These are phyloP conservation scores for Fraxinus paxiana DNA, from an alignment of 305 asterid genomes.

Conservation along the genomic window DNA sequence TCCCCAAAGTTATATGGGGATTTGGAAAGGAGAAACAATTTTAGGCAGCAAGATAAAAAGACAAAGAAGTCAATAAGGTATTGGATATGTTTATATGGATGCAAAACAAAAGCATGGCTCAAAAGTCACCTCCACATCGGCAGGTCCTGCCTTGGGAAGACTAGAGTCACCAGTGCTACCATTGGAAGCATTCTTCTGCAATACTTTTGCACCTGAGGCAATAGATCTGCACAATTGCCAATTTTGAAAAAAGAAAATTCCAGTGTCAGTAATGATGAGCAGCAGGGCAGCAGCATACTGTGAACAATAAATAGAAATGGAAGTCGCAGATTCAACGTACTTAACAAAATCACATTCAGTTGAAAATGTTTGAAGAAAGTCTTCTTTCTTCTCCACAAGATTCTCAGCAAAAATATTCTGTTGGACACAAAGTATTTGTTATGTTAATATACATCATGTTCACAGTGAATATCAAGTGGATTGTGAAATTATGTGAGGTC, in stretches of 20 bases:
- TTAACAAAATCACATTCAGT: slow-evolving; percentile 55
- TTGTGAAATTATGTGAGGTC: background rate
- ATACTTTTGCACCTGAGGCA: slow-evolving; percentile 48
- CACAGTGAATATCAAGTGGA: slow-evolving; percentile 19
- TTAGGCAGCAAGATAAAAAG: slow-evolving; percentile 2
- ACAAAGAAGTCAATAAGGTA: slow-evolving; percentile 1
- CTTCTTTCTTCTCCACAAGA: slow-evolving; percentile 73
- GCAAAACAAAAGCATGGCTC: background rate
- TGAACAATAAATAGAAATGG: slow-evolving; percentile 4
- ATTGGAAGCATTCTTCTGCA: slow-evolving; percentile 39
- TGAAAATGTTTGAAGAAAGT: slow-evolving; percentile 73
- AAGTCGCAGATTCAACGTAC: slow-evolving; percentile 40
- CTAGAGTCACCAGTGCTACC: slow-evolving; percentile 34
- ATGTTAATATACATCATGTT: slow-evolving; percentile 15
- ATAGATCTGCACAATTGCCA: slow-evolving; percentile 47
- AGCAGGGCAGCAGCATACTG: background rate
- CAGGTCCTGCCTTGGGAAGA: slow-evolving; percentile 33
- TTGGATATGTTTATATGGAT: slow-evolving; percentile 11
- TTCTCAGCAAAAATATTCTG: slow-evolving; percentile 87
- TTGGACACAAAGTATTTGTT: slow-evolving; percentile 18
- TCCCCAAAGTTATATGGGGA: background rate
- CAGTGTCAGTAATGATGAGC: slow-evolving; percentile 5
- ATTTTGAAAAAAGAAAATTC: slow-evolving; percentile 12
- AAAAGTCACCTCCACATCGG: slow-evolving; percentile 54
- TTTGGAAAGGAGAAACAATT: background rate